These are phyloP conservation scores for Taphrina populina DNA, from an alignment of 1,139 yeast species.

Conservation along the genomic window DNA sequence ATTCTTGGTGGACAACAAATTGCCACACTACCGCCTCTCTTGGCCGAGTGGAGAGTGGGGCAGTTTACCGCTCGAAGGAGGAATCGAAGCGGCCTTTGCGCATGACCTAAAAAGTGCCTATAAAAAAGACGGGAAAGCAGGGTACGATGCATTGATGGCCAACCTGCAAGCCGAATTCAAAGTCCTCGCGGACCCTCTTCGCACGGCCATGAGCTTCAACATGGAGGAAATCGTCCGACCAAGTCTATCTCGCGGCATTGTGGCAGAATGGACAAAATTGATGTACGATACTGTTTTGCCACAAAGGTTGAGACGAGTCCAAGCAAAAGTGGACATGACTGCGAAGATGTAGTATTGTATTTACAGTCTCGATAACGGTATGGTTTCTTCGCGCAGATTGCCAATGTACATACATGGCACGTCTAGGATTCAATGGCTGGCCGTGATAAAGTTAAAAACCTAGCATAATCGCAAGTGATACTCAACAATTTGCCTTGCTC, in stretches of 20 bases:
- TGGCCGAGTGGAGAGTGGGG: constrained; percentile 33
- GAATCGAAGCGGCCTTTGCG: constrained; percentile 33
- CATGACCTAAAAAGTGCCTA: constrained; percentile 14
- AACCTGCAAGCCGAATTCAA: constrained; percentile 12
- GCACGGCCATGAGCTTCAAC: constrained; percentile 30
- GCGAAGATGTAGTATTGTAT: constrained; percentile 11
- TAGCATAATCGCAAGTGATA: too few relatives aligned
- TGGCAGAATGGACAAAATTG: constrained; percentile 19
- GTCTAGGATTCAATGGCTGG: too few relatives aligned
- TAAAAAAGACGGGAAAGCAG: constrained; percentile 10
- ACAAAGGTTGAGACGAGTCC: constrained; percentile 16
- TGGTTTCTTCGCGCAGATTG: too few relatives aligned
- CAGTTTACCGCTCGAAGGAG: constrained; percentile 26
- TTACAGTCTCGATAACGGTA: too few relatives aligned
- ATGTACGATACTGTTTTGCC: constrained; percentile 20
- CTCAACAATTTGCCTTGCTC: too few relatives aligned
- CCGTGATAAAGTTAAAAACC: too few relatives aligned
- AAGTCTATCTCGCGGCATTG: constrained; percentile 1
- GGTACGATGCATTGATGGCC: constrained; percentile 11
- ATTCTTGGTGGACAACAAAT: constrained; percentile 23
- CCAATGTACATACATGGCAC: too few relatives aligned
- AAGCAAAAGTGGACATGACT: background rate
- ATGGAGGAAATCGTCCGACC: constrained; percentile 29
- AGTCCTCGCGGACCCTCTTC: constrained; percentile 22
- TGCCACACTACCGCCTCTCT: constrained; percentile 30